Evolutionary conservation across 176 grass and related monocot species (phyloP).

Genomic region (Cenchrus americanus): DNA sequence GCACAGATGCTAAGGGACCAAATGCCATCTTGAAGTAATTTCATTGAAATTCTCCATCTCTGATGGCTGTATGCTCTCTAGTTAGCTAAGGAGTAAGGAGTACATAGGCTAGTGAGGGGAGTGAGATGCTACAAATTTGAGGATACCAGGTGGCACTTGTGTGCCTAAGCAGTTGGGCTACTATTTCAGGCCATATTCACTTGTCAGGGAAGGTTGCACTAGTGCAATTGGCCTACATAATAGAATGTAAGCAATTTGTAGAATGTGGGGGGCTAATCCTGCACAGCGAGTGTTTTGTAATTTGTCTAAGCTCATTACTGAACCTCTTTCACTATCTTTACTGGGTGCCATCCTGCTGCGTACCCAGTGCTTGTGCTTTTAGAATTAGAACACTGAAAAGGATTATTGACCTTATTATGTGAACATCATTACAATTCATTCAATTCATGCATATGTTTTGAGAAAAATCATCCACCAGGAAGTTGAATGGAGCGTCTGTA

Average conservation of each 20-base stretch:
- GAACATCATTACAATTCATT: neutral
- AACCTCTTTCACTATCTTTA: neutral
- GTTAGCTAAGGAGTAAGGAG: slow-evolving; percentile 10
- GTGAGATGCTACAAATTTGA: neutral
- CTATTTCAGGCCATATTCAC: neutral
- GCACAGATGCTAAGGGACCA: neutral
- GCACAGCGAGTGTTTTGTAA: neutral
- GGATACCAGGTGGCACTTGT: neutral
- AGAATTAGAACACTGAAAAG: neutral
- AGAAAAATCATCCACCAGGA: neutral
- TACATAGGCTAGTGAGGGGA: neutral
- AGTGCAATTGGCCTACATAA: neutral
- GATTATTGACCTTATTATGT: neutral
- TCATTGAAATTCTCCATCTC: neutral
- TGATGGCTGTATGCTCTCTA: neutral
- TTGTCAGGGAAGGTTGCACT: neutral
- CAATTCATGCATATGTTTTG: too few relatives aligned
- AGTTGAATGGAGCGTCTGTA: neutral
- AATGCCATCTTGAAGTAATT: neutral
- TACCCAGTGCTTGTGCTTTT: neutral
- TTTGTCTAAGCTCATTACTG: neutral
- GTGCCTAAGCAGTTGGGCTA: neutral
- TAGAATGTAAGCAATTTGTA: neutral
- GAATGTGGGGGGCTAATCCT: neutral
- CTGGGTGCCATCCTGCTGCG: neutral